phyloP scores from a whole-genome alignment of 2,329 filamentous ascomycete species.

The Leptographium lundbergii region DNA sequence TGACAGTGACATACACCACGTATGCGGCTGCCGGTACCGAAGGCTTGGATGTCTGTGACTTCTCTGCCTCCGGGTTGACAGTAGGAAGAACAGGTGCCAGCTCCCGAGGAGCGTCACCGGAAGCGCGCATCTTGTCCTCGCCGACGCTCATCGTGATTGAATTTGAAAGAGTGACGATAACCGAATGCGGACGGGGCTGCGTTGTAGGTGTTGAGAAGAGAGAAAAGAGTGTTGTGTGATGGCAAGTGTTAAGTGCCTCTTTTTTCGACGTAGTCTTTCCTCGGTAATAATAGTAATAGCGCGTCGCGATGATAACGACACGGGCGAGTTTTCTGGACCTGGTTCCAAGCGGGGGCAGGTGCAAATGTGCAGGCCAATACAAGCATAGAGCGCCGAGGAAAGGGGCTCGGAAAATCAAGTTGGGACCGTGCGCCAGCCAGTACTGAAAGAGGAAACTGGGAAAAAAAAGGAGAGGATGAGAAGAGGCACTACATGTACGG shows the following conservation, averaged over 20 bases:
- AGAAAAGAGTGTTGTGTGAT: background rate
- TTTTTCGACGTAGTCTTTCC: background rate
- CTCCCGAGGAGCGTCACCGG: constrained; percentile 60
- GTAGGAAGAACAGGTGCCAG: constrained; percentile 58
- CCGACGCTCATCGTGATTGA: constrained; percentile 37
- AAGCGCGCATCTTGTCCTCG: constrained; percentile 75
- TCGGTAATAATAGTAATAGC: background rate
- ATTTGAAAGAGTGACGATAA: background rate
- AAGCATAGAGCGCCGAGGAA: background rate
- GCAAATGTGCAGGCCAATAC: background rate
- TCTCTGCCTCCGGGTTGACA: constrained; percentile 64
- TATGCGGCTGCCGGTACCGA: constrained; percentile 74
- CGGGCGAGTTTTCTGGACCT: background rate
- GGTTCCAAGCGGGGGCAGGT: background rate
- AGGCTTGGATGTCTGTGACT: constrained; percentile 51
- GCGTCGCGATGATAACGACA: constrained; percentile 1
- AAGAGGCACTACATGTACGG: background rate
- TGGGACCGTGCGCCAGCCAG: background rate
- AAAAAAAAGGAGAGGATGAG: background rate
- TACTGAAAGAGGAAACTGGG: background rate
- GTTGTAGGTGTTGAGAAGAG: background rate
- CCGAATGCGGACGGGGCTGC: background rate
- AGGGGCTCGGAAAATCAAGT: background rate
- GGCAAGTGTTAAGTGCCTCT: background rate
- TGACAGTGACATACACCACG: constrained; percentile 44